Evolutionary conservation across 2,329 filamentous ascomycete genomes (phyloP).

Genomic region (Neopestalotiopsis sp.): DNA sequence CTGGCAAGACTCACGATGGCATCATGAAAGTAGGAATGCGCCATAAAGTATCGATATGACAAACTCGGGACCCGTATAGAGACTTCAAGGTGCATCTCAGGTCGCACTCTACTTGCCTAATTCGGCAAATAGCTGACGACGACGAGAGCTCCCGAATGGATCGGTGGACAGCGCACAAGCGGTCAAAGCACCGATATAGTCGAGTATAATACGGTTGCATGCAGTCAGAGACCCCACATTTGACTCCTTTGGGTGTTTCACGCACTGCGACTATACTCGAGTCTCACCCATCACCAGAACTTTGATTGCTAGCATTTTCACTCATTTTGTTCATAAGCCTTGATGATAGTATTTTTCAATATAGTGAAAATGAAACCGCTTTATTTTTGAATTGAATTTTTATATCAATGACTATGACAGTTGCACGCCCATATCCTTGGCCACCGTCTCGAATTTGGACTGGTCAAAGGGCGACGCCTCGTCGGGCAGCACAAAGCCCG

Average conservation of each 20-base stretch:
- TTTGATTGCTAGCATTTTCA: not conserved
- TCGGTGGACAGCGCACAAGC: not conserved
- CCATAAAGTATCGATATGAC: too few relatives aligned
- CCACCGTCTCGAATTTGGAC: conserved; percentile 8
- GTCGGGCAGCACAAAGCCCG: conserved; percentile 43
- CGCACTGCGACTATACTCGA: not conserved
- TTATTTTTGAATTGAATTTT: not conserved
- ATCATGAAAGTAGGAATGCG: too few relatives aligned
- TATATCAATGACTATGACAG: conserved; percentile 4
- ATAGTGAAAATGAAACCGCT: not conserved
- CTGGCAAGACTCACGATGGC: too few relatives aligned
- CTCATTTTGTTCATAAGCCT: not conserved
- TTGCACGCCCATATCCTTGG: conserved; percentile 1
- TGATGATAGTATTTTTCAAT: not conserved
- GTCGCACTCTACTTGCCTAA: not conserved
- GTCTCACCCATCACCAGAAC: not conserved
- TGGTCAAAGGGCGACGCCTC: not conserved
- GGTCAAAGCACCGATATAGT: not conserved
- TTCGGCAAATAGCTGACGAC: not conserved
- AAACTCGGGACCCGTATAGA: not conserved
- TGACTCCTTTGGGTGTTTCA: not conserved
- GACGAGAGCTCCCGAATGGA: not conserved
- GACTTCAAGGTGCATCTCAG: not conserved
- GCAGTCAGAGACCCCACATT: not conserved
- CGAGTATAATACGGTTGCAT: not conserved